Evolutionary conservation across 768 basidiomycete genomes (phyloP).

Genomic region (Trametes villosa): DNA sequence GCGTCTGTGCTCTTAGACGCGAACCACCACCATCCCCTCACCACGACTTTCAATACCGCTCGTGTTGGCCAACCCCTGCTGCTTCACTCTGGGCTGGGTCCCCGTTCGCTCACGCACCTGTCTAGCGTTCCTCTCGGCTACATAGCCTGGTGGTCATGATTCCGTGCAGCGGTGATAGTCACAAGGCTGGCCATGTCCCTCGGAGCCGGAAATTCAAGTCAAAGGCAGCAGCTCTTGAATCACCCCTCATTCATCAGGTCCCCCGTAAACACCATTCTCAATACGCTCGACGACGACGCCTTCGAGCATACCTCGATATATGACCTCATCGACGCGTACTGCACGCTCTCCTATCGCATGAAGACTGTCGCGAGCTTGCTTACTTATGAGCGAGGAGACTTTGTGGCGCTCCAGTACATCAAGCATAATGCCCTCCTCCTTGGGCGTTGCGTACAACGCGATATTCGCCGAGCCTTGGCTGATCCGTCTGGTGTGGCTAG

Average conservation of each 20-base stretch:
- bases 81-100: too few relatives aligned
- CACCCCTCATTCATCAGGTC: conserved; percentile 39
- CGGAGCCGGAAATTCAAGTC: neutral
- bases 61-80: too few relatives aligned
- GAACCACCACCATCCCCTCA: conserved; percentile 2
- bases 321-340: conserved; percentile 67
- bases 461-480: conserved; percentile 45
- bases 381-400: neutral
- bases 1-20: neutral
- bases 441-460: conserved; percentile 50
- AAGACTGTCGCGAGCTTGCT: conserved; percentile 23
- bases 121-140: neutral
- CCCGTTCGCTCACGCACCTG: too few relatives aligned
- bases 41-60: neutral
- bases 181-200: conserved; percentile 13
- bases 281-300: conserved; percentile 45
- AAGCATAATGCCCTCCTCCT: conserved; percentile 40
- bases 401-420: conserved; percentile 38
- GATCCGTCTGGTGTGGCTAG: conserved; percentile 15
- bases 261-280: conserved; percentile 50
- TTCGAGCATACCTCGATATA: conserved; percentile 47
- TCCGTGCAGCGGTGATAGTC: neutral
- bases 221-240: neutral
- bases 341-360: conserved; percentile 51
- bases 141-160: conserved; percentile 9